Evolutionary conservation across 257 asterid species (phyloP).

Genomic region (Solanum appendiculatum): DNA sequence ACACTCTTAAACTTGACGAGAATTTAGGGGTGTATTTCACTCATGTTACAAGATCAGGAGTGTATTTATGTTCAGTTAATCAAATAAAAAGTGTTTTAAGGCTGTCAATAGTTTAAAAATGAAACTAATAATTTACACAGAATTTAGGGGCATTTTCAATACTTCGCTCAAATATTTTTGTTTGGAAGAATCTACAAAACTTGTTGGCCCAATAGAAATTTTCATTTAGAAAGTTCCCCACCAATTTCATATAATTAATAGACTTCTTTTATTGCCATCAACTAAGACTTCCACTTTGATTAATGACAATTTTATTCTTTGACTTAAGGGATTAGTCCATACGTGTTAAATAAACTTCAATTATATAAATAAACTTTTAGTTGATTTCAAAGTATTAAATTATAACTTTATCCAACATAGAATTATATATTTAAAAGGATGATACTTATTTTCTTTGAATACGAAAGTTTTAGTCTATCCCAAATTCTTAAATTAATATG

Average conservation of each 20-base stretch:
- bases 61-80: too few relatives aligned
- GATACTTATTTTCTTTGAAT: too few relatives aligned
- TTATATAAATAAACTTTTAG: too few relatives aligned
- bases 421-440: neutral
- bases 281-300: neutral
- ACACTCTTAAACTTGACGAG: too few relatives aligned
- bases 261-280: neutral
- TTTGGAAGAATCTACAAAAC: neutral
- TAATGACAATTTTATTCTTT: neutral
- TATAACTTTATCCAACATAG: neutral
- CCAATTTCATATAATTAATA: neutral
- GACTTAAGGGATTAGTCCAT: neutral
- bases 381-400: too few relatives aligned
- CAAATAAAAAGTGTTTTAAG: neutral
- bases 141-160: too few relatives aligned
- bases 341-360: neutral
- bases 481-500: too few relatives aligned
- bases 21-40: neutral
- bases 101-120: fast-evolving
- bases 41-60: too few relatives aligned
- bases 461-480: too few relatives aligned
- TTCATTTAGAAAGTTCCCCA: neutral
- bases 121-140: neutral
- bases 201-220: neutral
- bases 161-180: neutral